Percentiles rank a stretch among this genome's conserved stretches.
Evolutionary conservation across 2,329 filamentous ascomycete species (phyloP).

Genomic region (Colletotrichum sp.): DNA sequence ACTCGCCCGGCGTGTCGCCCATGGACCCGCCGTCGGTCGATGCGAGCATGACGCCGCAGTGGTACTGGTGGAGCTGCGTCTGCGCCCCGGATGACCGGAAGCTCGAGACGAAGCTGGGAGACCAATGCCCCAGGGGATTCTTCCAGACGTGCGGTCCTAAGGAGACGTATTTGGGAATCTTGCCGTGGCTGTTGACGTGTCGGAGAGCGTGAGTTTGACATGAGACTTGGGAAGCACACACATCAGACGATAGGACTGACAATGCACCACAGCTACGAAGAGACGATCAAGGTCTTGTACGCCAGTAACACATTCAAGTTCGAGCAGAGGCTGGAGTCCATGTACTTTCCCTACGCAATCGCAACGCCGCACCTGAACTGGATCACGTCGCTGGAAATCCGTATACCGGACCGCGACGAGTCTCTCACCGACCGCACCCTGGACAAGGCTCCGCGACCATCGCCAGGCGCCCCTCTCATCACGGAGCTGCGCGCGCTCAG

Average conservation of each 20-base stretch:
- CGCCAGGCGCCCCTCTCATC: neutral
- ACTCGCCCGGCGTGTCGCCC: slow-evolving; percentile 17
- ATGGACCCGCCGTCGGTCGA: slow-evolving; percentile 19
- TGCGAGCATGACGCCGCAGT: slow-evolving; percentile 11
- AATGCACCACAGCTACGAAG: slow-evolving; percentile 12
- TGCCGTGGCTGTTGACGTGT: slow-evolving; percentile 19
- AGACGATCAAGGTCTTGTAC: slow-evolving; percentile 21
- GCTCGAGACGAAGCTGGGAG: slow-evolving; percentile 13
- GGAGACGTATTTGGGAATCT: slow-evolving; percentile 15
- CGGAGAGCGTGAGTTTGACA: slow-evolving; percentile 18
- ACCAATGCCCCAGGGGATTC: slow-evolving; percentile 20
- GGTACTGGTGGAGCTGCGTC: slow-evolving; percentile 24
- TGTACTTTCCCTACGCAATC: slow-evolving; percentile 16
- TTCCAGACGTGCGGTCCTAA: slow-evolving; percentile 15
- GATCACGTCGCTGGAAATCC: slow-evolving; percentile 22
- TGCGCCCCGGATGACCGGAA: slow-evolving; percentile 15
- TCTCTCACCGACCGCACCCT: slow-evolving; percentile 12
- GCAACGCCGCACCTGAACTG: neutral
- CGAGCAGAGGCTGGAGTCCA: slow-evolving; percentile 18
- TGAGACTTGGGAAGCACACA: neutral
- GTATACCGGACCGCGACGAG: slow-evolving; percentile 18
- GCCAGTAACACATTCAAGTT: slow-evolving; percentile 22
- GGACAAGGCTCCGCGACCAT: slow-evolving; percentile 6
- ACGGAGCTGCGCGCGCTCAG: neutral
- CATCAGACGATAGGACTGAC: neutral